Conservation (phyloP, 2,329 filamentous ascomycete genomes). For the Hypocreales sp. region DNA sequence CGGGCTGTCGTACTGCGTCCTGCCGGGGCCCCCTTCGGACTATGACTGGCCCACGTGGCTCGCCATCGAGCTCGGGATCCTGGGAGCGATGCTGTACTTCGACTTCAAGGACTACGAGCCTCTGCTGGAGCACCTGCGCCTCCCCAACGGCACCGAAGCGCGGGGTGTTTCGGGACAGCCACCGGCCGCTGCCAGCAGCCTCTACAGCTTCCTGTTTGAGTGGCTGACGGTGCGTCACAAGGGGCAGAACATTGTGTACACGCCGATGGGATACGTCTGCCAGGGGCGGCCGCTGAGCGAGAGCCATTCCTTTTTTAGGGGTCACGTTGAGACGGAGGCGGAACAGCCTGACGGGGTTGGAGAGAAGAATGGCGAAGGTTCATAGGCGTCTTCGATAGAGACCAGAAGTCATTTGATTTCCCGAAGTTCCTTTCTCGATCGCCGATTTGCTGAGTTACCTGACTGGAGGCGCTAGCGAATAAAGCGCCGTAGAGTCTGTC, state of each 20-base stretch:
- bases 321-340: too few species aligned
- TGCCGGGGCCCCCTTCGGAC: constrained; percentile 26
- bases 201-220: background rate
- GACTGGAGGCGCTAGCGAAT: too few species aligned
- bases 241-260: constrained; percentile 1
- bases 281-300: background rate
- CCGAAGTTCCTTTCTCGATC: too few species aligned
- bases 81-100: constrained; percentile 46
- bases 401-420: too few species aligned
- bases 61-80: constrained; percentile 40
- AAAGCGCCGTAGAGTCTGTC: too few species aligned
- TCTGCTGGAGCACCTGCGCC: constrained; percentile 8
- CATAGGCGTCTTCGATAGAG: too few species aligned
- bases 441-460: too few species aligned
- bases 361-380: too few species aligned
- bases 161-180: too few species aligned
- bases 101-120: constrained; percentile 27
- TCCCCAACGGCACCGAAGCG: background rate
- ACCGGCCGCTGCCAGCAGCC: background rate
- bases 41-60: constrained; percentile 36
- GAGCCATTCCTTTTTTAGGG: background rate
- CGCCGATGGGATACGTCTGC: constrained; percentile 1
- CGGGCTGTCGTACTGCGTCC: constrained; percentile 30
- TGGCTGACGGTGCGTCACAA: constrained; percentile 1
- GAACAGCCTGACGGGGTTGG: too few species aligned